Evolutionary conservation across 345 rosid genomes (phyloP).

Genomic region (Murraya koenigii): DNA sequence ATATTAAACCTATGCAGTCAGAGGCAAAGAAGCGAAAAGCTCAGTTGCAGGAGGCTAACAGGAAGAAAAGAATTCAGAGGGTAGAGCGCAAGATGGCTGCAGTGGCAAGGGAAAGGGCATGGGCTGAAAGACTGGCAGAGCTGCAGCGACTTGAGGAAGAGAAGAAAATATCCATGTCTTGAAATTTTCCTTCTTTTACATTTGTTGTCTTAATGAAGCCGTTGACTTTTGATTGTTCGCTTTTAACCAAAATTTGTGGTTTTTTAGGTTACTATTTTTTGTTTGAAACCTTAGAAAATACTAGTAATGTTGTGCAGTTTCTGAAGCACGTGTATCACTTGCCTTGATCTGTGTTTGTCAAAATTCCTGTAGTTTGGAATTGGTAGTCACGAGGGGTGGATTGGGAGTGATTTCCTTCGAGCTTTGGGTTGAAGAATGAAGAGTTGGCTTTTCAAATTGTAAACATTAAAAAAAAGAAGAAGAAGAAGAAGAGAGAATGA

Average conservation of each 20-base stretch:
- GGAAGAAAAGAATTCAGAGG: constrained; percentile 58
- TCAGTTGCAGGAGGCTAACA: constrained; percentile 72
- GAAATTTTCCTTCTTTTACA: constrained; percentile 16
- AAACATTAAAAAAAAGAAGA: neutral
- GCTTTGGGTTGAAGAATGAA: neutral
- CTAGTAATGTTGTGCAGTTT: neutral
- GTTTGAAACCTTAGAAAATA: neutral
- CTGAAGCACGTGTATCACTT: no score
- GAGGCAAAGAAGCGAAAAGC: constrained; percentile 93
- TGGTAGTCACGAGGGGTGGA: neutral
- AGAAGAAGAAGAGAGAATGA: no score
- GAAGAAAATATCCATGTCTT: constrained; percentile 58
- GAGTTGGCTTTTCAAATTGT: neutral
- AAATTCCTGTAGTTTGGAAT: neutral
- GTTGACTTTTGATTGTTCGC: neutral
- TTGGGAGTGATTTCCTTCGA: neutral
- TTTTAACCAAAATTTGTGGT: neutral
- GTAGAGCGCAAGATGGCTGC: constrained; percentile 84
- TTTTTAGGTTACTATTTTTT: neutral
- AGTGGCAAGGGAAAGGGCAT: constrained; percentile 85
- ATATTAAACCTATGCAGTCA: constrained; percentile 45
- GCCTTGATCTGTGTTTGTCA: neutral
- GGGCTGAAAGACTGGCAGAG: constrained; percentile 74
- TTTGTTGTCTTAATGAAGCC: neutral
- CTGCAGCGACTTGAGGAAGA: constrained; percentile 76